phyloP scores from a whole-genome alignment of 352 stramenopile species.

The Phytophthora pseudosyringae region DNA sequence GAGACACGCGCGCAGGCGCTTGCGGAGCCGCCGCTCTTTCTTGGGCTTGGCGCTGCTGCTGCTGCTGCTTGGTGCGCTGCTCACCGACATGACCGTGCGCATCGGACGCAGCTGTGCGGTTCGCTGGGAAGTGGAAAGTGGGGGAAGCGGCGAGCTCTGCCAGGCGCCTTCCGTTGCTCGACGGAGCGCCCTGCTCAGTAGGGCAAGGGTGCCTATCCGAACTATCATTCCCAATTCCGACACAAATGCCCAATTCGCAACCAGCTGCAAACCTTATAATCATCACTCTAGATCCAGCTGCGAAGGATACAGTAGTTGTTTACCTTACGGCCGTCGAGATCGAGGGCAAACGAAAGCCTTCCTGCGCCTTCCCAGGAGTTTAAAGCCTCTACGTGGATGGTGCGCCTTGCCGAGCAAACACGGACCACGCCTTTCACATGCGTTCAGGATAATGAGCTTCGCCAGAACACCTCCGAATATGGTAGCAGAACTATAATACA shows the following conservation, averaged over 20 bases:
- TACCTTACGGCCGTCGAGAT: background rate
- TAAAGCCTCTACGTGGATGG: too few species aligned
- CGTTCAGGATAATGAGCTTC: too few species aligned
- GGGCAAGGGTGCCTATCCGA: slow-evolving; percentile 17
- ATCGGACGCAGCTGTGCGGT: slow-evolving; percentile 12
- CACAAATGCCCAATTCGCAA: background rate
- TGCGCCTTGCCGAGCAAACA: too few species aligned
- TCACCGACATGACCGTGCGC: slow-evolving; percentile 34
- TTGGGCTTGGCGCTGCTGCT: slow-evolving; percentile 4
- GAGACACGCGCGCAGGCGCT: slow-evolving; percentile 39
- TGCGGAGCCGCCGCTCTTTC: slow-evolving; percentile 31
- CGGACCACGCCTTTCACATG: too few species aligned
- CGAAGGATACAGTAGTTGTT: background rate
- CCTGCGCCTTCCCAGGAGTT: too few species aligned
- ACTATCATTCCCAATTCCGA: slow-evolving; percentile 21
- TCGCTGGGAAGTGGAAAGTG: slow-evolving; percentile 18
- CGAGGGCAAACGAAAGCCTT: too few species aligned
- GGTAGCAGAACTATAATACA: too few species aligned
- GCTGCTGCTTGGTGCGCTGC: background rate
- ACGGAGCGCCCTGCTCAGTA: slow-evolving; percentile 39
- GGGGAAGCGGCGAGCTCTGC: background rate
- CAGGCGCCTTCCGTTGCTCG: slow-evolving; percentile 29
- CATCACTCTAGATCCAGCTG: too few species aligned
- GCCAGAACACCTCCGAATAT: too few species aligned
- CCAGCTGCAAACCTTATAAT: too few species aligned